Evolutionary conservation across 2,329 filamentous ascomycete genomes (phyloP).

Genomic region (Aschersonia sp.): DNA sequence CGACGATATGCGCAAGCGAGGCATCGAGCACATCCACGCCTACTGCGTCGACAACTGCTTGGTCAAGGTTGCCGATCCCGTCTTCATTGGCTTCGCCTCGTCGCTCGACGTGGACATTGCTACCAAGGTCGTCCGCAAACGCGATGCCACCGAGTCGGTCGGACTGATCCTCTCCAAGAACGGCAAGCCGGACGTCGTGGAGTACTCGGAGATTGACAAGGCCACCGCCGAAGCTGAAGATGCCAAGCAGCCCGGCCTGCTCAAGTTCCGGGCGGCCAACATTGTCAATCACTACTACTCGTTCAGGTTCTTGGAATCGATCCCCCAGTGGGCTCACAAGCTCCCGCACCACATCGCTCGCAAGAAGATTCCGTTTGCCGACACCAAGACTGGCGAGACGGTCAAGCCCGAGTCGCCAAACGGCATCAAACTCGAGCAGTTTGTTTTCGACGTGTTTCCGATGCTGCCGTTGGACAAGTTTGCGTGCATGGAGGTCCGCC

Average conservation of each 20-base stretch:
- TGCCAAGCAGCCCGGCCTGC: constrained; percentile 59
- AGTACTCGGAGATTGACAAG: constrained; percentile 93
- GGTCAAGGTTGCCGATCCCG: constrained; percentile 94
- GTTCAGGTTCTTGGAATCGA: constrained; percentile 78
- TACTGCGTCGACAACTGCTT: constrained; percentile 99
- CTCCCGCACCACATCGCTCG: constrained; percentile 90
- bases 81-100: constrained; percentile 88
- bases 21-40: constrained; percentile 87
- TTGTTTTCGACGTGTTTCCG: constrained; percentile 97
- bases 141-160: constrained; percentile 88
- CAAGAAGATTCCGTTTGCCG: constrained; percentile 92
- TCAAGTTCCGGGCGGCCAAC: constrained; percentile 96
- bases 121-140: constrained; percentile 98
- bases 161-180: constrained; percentile 91
- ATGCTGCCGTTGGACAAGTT: constrained; percentile 77
- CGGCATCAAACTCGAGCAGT: constrained; percentile 97
- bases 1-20: constrained; percentile 75
- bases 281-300: constrained; percentile 99
- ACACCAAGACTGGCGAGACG: constrained; percentile 60
- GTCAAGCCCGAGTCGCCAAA: constrained; percentile 92
- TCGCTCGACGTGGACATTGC: constrained; percentile 84
- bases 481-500: constrained; percentile 86
- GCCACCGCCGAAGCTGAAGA: constrained; percentile 84
- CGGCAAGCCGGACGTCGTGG: constrained; percentile 89
- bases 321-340: constrained; percentile 71